Percentiles rank a stretch among this genome's conserved stretches.
These are phyloP conservation scores for Polymyxa betae DNA, from an alignment of 208 protist genomes.

Conservation along the genomic window DNA sequence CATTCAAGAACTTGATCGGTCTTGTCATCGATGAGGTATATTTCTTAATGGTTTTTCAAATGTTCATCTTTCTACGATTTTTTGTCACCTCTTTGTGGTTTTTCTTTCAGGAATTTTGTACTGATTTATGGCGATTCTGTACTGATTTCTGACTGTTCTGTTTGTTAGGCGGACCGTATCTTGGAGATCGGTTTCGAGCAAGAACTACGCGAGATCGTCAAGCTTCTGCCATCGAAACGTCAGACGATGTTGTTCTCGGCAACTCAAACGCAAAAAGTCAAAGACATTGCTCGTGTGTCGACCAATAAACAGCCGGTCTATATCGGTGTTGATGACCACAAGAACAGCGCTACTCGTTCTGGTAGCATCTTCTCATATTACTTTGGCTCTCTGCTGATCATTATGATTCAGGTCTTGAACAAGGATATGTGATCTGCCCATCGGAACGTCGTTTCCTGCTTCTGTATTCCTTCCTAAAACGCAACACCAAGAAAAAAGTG, in stretches of 20 bases:
- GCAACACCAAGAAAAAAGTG: conserved; percentile 88
- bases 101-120: too few species aligned
- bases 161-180: conserved; percentile 61
- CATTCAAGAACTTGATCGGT: conserved; percentile 90
- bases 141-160: too few species aligned
- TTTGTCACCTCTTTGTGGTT: too few species aligned
- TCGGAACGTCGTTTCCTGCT: conserved; percentile 92
- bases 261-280: conserved; percentile 96
- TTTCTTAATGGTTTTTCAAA: conserved; percentile 97
- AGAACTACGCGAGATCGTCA: conserved; percentile 89
- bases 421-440: conserved; percentile 94
- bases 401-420: conserved; percentile 62
- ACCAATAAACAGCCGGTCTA: conserved; percentile 85
- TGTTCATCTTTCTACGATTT: conserved; percentile 96
- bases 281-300: conserved; percentile 91
- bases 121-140: too few species aligned
- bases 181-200: conserved; percentile 68
- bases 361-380: too few species aligned
- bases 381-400: background rate
- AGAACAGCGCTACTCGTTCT: background rate
- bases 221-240: conserved; percentile 88
- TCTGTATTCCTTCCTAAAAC: conserved; percentile 98
- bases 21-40: conserved; percentile 98
- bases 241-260: conserved; percentile 98
- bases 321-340: conserved; percentile 89